A percentile compares a stretch with the other conserved stretches of the same genome.
phyloP scores from a whole-genome alignment of 192 early-diverging fungal genomes.

The Irineochytrium annulatum region DNA sequence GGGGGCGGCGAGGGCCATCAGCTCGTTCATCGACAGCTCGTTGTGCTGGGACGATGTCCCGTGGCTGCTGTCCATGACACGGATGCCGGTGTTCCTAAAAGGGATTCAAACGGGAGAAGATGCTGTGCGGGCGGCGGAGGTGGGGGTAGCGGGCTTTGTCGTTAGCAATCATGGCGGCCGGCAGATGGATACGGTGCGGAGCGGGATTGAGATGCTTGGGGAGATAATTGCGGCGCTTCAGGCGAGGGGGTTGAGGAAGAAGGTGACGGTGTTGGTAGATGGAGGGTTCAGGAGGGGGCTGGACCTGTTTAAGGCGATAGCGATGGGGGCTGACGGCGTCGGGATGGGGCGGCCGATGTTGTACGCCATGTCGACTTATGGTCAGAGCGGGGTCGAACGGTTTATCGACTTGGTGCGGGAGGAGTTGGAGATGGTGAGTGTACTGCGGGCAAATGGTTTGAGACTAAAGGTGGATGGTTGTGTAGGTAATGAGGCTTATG shows the following conservation, averaged over 20 bases:
- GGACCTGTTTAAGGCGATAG: conserved; percentile 95
- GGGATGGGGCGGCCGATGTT: conserved; percentile 76
- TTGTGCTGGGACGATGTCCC: conserved; percentile 84
- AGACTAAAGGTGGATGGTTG: no score
- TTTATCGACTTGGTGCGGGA: conserved; percentile 74
- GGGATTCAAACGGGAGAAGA: conserved; percentile 89
- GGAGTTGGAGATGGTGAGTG: conserved; percentile 79
- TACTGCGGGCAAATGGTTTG: no score
- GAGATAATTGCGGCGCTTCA: conserved; percentile 74
- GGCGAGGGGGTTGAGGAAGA: conserved; percentile 30
- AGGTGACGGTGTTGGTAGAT: conserved; percentile 74
- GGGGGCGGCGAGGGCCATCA: conserved; percentile 68
- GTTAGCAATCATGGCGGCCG: conserved; percentile 97
- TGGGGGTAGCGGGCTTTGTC: conserved; percentile 80
- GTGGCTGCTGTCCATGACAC: conserved; percentile 82
- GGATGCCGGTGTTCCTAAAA: conserved; percentile 87
- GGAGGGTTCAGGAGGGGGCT: conserved; percentile 88
- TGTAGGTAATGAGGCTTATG: conserved; percentile 37
- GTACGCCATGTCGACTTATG: conserved; percentile 71
- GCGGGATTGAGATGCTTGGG: conserved; percentile 81
- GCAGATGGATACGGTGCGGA: conserved; percentile 79
- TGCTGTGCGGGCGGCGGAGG: conserved; percentile 73
- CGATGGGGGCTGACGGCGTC: conserved; percentile 88
- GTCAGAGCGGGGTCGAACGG: conserved; percentile 75
- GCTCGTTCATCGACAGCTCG: conserved; percentile 74